Conservation (phyloP, 148 eudicot species). For the Rhododendron mucronatum region DNA sequence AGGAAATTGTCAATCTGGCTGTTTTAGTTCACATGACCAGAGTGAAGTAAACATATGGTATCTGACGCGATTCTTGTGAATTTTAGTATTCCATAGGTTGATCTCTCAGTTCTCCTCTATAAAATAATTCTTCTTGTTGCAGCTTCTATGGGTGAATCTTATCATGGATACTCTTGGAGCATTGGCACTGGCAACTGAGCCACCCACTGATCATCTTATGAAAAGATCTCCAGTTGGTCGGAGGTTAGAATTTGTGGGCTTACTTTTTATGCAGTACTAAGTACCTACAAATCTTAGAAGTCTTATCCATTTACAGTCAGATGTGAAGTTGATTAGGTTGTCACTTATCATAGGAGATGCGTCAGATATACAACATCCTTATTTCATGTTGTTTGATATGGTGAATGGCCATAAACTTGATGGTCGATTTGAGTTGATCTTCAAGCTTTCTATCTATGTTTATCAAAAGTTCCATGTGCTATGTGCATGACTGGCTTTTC, state of each 20-base stretch:
- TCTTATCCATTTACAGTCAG: not conserved
- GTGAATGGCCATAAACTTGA: conserved; percentile 6
- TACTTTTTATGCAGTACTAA: not conserved
- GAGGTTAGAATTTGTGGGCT: conserved; percentile 39
- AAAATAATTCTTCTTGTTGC: conserved; percentile 11
- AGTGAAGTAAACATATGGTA: not conserved
- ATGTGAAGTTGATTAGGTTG: not conserved
- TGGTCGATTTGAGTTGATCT: conserved; percentile 1
- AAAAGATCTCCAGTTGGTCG: conserved; percentile 87
- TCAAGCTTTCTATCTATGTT: not conserved
- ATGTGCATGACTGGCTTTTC: not conserved
- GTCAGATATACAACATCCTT: not conserved
- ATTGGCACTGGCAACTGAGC: conserved; percentile 90
- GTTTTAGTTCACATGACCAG: not conserved
- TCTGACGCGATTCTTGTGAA: not conserved
- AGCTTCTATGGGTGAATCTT: conserved; percentile 97
- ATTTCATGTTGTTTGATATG: not conserved
- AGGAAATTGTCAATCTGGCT: not conserved
- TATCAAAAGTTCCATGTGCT: not conserved
- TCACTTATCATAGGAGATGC: not conserved
- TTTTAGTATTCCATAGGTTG: not conserved
- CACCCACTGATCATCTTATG: conserved; percentile 93
- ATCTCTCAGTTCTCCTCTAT: not conserved
- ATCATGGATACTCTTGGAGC: conserved; percentile 99
- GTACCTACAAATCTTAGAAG: not conserved